Evolutionary conservation across 1,284 basidiomycete genomes (phyloP).

Genomic region (Mixia osmundae): DNA sequence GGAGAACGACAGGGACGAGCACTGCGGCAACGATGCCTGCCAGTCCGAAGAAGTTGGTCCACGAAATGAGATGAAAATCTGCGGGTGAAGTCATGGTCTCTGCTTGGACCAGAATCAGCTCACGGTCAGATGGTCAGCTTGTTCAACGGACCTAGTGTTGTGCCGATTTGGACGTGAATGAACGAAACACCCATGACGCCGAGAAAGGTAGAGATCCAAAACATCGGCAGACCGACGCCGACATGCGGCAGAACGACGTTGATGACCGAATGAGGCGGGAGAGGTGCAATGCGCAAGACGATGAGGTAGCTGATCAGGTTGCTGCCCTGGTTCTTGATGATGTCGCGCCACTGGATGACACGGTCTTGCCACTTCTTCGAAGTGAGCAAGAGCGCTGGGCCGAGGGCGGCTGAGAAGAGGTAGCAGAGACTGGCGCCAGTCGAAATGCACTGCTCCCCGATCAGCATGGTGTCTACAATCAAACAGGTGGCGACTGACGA

Average conservation of each 20-base stretch:
- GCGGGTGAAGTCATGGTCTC: too few relatives aligned
- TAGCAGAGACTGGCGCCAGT: slow-evolving; percentile 83
- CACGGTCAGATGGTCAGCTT: slow-evolving; percentile 71
- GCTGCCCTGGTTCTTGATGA: slow-evolving; percentile 43
- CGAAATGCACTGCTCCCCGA: slow-evolving; percentile 40
- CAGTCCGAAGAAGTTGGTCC: slow-evolving; percentile 32
- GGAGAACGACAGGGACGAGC: slow-evolving; percentile 63
- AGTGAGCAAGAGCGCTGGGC: slow-evolving; percentile 60
- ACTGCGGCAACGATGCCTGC: slow-evolving; percentile 67
- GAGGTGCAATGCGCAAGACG: slow-evolving; percentile 32
- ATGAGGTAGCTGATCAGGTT: slow-evolving; percentile 75
- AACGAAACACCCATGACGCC: slow-evolving; percentile 78
- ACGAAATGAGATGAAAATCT: background rate
- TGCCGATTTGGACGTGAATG: slow-evolving; percentile 88
- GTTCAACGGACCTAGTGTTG: slow-evolving; percentile 75
- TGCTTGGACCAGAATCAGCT: slow-evolving; percentile 72
- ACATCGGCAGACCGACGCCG: slow-evolving; percentile 56
- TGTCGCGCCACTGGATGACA: slow-evolving; percentile 55
- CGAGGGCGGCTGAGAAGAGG: slow-evolving; percentile 65
- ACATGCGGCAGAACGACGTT: slow-evolving; percentile 85
- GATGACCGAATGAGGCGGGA: slow-evolving; percentile 83
- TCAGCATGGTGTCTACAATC: slow-evolving; percentile 3
- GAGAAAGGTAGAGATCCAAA: slow-evolving; percentile 75
- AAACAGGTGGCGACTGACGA: slow-evolving; percentile 24
- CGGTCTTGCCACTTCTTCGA: slow-evolving; percentile 46